These are phyloP conservation scores for Marchantia paleacea DNA, from an alignment of 225 moss, liverwort and hornwort genomes.

Conservation along the genomic window DNA sequence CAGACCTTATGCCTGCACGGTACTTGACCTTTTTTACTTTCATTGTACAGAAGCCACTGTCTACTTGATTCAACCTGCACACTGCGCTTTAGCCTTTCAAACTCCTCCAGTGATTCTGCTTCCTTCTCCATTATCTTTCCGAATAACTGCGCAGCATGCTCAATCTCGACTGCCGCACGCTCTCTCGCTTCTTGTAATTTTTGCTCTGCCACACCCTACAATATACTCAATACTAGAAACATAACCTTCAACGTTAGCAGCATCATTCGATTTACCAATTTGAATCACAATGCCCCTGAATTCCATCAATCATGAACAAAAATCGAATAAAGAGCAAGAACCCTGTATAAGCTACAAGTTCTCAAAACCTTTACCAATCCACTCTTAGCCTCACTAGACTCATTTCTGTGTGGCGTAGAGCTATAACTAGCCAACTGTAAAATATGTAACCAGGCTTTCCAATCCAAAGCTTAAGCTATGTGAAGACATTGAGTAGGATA, in stretches of 20 bases:
- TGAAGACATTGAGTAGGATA: too few relatives aligned
- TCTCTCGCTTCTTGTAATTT: constrained; percentile 66
- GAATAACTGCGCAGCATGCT: constrained; percentile 49
- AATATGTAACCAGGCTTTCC: too few relatives aligned
- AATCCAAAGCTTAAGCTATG: too few relatives aligned
- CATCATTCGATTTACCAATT: neutral
- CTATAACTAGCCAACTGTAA: too few relatives aligned
- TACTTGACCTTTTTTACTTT: constrained; percentile 42
- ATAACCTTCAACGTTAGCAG: neutral
- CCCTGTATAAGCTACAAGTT: neutral
- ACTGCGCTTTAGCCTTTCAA: constrained; percentile 29
- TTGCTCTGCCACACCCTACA: constrained; percentile 71
- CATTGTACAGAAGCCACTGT: constrained; percentile 53
- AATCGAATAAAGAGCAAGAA: too few relatives aligned
- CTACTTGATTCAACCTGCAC: constrained; percentile 40
- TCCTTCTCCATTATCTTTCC: constrained; percentile 19
- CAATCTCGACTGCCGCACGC: constrained; percentile 50
- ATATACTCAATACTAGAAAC: constrained; percentile 27
- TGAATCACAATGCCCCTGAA: neutral
- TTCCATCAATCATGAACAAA: too few relatives aligned
- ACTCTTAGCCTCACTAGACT: neutral
- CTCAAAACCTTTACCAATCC: neutral
- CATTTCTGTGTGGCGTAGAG: neutral
- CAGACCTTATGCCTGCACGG: constrained; percentile 59
- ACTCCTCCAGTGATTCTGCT: neutral